These are phyloP conservation scores for Biancaea sappan DNA, from an alignment of 306 rosid species.

Conservation along the genomic window DNA sequence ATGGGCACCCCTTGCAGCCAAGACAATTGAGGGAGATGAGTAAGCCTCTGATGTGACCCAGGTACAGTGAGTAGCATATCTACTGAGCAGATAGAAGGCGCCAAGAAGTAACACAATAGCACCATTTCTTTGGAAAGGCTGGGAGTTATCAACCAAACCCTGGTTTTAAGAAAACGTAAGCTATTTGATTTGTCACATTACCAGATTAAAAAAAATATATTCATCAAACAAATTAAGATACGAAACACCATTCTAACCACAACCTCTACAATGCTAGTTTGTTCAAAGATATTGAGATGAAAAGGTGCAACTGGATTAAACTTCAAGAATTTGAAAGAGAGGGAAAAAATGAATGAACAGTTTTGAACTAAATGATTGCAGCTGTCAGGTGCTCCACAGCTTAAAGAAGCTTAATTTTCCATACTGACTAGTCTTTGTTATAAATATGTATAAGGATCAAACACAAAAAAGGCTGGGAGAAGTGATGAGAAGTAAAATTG, in stretches of 20 bases:
- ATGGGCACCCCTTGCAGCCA: constrained; percentile 98
- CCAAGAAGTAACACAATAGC: constrained; percentile 82
- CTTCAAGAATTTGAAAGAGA: not conserved
- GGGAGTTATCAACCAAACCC: constrained; percentile 88
- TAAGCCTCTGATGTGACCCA: constrained; percentile 99
- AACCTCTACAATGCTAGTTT: constrained; percentile 11
- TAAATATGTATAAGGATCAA: not conserved
- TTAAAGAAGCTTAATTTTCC: not conserved
- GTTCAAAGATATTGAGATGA: constrained; percentile 16
- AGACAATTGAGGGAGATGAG: constrained; percentile 98
- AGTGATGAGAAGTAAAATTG: not conserved
- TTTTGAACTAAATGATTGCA: not conserved
- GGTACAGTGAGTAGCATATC: constrained; percentile 94
- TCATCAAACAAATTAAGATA: not conserved
- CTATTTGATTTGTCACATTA: constrained; percentile 20
- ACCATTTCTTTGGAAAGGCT: constrained; percentile 93
- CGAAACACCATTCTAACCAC: constrained; percentile 13
- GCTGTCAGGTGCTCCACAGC: not conserved
- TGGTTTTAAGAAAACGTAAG: constrained; percentile 45
- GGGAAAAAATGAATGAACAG: not conserved
- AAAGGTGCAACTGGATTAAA: not conserved
- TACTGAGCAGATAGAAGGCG: constrained; percentile 91
- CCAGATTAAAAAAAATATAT: constrained; percentile 16
- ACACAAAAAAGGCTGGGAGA: not conserved
- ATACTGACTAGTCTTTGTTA: not conserved